phyloP scores from a whole-genome alignment of 75 land plant species.

The Picea glauca region DNA sequence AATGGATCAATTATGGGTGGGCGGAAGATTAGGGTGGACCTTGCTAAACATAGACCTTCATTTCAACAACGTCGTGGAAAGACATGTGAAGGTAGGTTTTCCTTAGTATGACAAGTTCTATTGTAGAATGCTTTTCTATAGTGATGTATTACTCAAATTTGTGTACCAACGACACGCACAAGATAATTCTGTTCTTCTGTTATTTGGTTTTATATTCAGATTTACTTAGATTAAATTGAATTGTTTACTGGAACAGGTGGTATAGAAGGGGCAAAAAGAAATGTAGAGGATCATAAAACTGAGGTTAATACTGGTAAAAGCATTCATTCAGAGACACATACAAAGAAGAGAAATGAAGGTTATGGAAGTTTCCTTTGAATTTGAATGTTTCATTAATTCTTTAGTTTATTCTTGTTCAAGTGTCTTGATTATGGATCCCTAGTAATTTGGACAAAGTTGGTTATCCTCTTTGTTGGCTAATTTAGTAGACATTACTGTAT shows the following conservation, averaged over 20 bases:
- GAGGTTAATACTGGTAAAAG: not conserved
- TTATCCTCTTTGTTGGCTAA: not conserved
- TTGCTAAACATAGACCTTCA: conserved; percentile 76
- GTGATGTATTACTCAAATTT: not conserved
- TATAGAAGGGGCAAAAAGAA: not conserved
- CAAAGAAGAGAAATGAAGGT: not conserved
- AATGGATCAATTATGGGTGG: conserved; percentile 70
- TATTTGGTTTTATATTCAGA: too few relatives aligned
- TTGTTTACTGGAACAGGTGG: conserved; percentile 1
- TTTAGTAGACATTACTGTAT: not conserved
- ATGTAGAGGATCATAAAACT: conserved; percentile 4
- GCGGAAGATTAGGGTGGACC: conserved; percentile 77
- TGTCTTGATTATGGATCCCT: not conserved
- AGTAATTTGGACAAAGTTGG: not conserved
- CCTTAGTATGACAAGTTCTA: not conserved
- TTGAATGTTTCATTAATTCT: not conserved
- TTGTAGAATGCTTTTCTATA: not conserved
- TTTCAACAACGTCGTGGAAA: conserved; percentile 56
- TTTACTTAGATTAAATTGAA: not conserved
- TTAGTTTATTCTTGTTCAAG: not conserved
- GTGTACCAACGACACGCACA: too few relatives aligned
- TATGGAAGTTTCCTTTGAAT: not conserved
- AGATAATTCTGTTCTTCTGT: not conserved
- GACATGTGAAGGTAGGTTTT: conserved; percentile 31
- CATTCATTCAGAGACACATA: not conserved